phyloP scores from a whole-genome alignment of 176 grass and related monocot species.

The Avena sativa region DNA sequence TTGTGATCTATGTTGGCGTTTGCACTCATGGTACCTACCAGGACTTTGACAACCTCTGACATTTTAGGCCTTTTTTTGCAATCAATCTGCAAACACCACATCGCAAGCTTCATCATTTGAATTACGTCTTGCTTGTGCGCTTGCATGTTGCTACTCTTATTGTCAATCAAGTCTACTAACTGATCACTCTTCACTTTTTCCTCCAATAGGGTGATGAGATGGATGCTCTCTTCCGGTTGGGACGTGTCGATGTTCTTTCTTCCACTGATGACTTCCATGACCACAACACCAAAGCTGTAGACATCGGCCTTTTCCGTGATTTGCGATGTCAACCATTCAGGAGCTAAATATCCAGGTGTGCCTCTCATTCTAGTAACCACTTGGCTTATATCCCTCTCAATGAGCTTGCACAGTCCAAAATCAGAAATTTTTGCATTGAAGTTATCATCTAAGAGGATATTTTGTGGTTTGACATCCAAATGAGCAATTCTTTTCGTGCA shows the following conservation, averaged over 20 bases:
- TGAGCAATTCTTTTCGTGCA: constrained; percentile 50
- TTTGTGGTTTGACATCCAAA: constrained; percentile 57
- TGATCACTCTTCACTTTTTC: constrained; percentile 30
- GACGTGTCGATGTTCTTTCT: constrained; percentile 48
- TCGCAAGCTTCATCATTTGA: constrained; percentile 46
- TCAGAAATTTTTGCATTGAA: constrained; percentile 48
- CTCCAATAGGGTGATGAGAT: constrained; percentile 43
- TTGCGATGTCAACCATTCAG: too few relatives aligned
- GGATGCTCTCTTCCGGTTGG: constrained; percentile 37
- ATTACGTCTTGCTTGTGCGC: constrained; percentile 30
- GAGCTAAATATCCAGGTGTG: too few relatives aligned
- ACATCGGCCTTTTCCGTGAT: constrained; percentile 35
- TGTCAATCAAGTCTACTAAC: constrained; percentile 40
- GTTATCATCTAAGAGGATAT: constrained; percentile 50
- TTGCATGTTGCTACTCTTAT: neutral
- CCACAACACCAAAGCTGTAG: constrained; percentile 53
- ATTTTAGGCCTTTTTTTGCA: constrained; percentile 55
- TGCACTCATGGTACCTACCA: constrained; percentile 44
- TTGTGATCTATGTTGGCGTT: constrained; percentile 35
- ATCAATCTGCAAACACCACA: constrained; percentile 64
- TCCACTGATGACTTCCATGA: constrained; percentile 41
- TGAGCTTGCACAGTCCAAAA: constrained; percentile 52
- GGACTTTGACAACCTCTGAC: constrained; percentile 54
- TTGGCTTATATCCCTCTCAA: neutral
- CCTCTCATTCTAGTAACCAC: too few relatives aligned